Evolutionary conservation across 176 grass and related monocot species (phyloP).

Genomic region (Pontederia paniculata): DNA sequence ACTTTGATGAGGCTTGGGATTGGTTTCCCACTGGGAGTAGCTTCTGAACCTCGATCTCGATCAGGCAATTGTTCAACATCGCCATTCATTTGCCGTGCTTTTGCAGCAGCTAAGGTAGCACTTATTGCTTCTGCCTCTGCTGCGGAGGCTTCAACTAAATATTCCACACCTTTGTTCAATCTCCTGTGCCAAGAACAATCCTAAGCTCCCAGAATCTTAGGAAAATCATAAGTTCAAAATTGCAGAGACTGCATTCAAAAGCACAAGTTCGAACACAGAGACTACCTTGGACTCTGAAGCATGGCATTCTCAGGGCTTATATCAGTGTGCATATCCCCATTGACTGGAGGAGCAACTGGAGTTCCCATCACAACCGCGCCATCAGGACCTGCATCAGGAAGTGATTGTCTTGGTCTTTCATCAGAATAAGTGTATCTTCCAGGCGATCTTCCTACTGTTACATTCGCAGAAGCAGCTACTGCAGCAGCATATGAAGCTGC

Average conservation of each 20-base stretch:
- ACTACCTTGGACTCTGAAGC: constrained; percentile 70
- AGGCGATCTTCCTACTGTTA: constrained; percentile 41
- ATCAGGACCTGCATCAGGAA: constrained; percentile 46
- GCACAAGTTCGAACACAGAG: background rate
- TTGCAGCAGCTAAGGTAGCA: constrained; percentile 40
- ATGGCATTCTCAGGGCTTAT: constrained; percentile 93
- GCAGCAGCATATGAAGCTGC: constrained; percentile 80
- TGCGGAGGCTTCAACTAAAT: constrained; percentile 46
- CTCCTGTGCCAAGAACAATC: constrained; percentile 24
- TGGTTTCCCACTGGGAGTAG: constrained; percentile 17
- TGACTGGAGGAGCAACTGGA: constrained; percentile 86
- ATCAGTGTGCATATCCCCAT: constrained; percentile 77
- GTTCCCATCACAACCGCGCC: constrained; percentile 81
- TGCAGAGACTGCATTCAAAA: background rate
- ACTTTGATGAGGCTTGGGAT: constrained; percentile 22
- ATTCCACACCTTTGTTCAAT: constrained; percentile 36
- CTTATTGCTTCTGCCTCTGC: constrained; percentile 51
- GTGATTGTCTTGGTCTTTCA: constrained; percentile 48
- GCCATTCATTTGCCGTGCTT: constrained; percentile 37
- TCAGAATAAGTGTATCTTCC: constrained; percentile 49
- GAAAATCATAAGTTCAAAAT: background rate
- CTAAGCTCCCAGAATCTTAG: background rate
- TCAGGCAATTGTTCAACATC: constrained; percentile 18
- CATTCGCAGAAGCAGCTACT: constrained; percentile 30
- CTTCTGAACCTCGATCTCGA: constrained; percentile 24